Conservation (phyloP, 805 yeast species). For the Yamadazyma phyllophila region DNA sequence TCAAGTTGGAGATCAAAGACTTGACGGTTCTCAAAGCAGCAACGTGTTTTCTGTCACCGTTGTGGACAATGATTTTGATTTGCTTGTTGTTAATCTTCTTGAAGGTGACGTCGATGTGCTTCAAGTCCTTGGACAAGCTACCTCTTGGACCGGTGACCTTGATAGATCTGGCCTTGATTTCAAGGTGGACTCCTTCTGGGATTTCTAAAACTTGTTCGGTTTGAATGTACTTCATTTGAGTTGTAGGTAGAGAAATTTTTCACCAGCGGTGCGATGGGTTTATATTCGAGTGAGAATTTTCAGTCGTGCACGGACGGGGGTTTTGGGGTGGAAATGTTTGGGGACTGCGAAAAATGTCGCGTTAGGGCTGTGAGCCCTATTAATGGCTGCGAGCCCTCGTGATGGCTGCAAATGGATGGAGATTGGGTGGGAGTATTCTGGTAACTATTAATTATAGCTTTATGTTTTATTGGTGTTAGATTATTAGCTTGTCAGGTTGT, state of each 20-base stretch:
- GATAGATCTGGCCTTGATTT: conserved; percentile 87
- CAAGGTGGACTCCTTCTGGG: conserved; percentile 92
- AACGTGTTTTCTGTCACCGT: conserved; percentile 99
- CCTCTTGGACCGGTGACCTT: conserved; percentile 99
- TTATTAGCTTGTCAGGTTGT: no score
- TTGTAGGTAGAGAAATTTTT: conserved; percentile 7
- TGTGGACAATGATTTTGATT: conserved; percentile 89
- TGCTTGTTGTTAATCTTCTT: conserved; percentile 66
- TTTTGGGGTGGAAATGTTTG: no score
- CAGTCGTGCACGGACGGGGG: conserved; percentile 3
- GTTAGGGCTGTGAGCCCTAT: no score
- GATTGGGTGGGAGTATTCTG: no score
- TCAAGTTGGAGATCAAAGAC: conserved; percentile 88
- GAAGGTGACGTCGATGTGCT: conserved; percentile 95
- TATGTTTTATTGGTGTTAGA: no score
- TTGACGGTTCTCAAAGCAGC: conserved; percentile 99
- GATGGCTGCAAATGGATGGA: no score
- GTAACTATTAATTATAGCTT: no score
- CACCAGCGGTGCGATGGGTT: neutral
- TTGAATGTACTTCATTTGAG: conserved; percentile 74
- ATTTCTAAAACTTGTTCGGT: conserved; percentile 77
- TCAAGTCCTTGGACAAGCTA: conserved; percentile 80
- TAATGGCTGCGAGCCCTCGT: no score
- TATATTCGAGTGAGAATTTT: conserved; percentile 3
- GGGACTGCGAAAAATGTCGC: no score